Percentiles rank a stretch among this genome's conserved stretches.
Evolutionary conservation across 345 rosid genomes (phyloP).

Genomic region (Melastoma malabathricum): DNA sequence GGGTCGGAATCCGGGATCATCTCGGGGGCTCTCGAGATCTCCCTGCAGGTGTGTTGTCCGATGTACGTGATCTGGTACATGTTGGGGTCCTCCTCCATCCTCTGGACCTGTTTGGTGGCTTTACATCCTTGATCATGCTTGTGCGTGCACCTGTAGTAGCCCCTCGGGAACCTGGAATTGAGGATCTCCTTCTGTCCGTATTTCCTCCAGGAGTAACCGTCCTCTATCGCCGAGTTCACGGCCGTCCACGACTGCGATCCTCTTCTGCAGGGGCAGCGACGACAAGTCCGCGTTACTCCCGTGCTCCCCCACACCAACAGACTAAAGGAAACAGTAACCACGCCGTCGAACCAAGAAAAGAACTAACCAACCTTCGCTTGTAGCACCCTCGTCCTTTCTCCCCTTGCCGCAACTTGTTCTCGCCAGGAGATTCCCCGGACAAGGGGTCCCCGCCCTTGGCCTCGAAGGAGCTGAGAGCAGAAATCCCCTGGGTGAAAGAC

Average conservation of each 20-base stretch:
- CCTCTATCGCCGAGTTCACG: slow-evolving; percentile 26
- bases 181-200: slow-evolving; percentile 82
- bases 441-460: too few relatives aligned
- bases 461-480: too few relatives aligned
- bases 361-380: too few relatives aligned
- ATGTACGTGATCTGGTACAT: slow-evolving; percentile 42
- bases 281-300: too few relatives aligned
- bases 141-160: slow-evolving; percentile 71
- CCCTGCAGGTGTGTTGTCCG: slow-evolving; percentile 51
- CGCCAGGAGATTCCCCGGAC: too few relatives aligned
- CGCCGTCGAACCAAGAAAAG: too few relatives aligned
- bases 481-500: too few relatives aligned
- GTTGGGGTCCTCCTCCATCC: slow-evolving; percentile 24
- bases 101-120: slow-evolving; percentile 82
- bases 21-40: slow-evolving; percentile 7
- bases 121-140: slow-evolving; percentile 54
- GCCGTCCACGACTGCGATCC: slow-evolving; percentile 10
- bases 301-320: too few relatives aligned
- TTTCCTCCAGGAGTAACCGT: slow-evolving; percentile 68
- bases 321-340: too few relatives aligned
- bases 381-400: too few relatives aligned
- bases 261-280: too few relatives aligned
- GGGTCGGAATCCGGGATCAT: slow-evolving; percentile 13
- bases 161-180: slow-evolving; percentile 58
- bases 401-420: too few relatives aligned